These are phyloP conservation scores for Phytophthora fragariae DNA, from an alignment of 352 stramenopile genomes.

Conservation along the genomic window DNA sequence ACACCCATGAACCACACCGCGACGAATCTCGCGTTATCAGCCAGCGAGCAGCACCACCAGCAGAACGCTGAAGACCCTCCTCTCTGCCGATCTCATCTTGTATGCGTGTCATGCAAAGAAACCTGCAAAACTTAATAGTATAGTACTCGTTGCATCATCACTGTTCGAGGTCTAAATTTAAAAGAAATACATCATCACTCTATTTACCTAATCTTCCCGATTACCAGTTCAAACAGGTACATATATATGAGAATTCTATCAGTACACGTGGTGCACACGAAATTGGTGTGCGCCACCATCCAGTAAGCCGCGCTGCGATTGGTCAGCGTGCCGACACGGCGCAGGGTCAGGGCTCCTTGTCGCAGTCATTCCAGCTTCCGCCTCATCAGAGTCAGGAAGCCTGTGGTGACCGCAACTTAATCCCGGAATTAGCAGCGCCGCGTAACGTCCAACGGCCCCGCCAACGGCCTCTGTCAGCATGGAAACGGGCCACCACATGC, in stretches of 20 bases:
- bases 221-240: background rate
- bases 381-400: conserved; percentile 3
- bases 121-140: too few relatives aligned
- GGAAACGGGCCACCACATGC: conserved; percentile 55
- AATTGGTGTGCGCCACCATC: conserved; percentile 13
- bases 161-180: too few relatives aligned
- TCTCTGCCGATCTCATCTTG: background rate
- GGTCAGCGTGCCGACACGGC: conserved; percentile 6
- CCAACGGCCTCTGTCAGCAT: conserved; percentile 25
- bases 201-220: too few relatives aligned
- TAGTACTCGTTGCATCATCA: too few relatives aligned
- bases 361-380: conserved; percentile 21
- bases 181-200: too few relatives aligned
- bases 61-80: background rate
- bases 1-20: too few relatives aligned
- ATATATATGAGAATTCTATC: background rate
- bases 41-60: background rate
- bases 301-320: background rate
- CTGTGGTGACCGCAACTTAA: background rate
- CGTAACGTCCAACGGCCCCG: conserved; percentile 25
- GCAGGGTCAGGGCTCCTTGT: conserved; percentile 5
- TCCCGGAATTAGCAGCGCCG: too few relatives aligned
- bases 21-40: background rate
- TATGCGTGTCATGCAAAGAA: background rate
- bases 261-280: conserved; percentile 5